Evolutionary conservation across 257 asterid genomes (phyloP).

Genomic region (Vinca minor): DNA sequence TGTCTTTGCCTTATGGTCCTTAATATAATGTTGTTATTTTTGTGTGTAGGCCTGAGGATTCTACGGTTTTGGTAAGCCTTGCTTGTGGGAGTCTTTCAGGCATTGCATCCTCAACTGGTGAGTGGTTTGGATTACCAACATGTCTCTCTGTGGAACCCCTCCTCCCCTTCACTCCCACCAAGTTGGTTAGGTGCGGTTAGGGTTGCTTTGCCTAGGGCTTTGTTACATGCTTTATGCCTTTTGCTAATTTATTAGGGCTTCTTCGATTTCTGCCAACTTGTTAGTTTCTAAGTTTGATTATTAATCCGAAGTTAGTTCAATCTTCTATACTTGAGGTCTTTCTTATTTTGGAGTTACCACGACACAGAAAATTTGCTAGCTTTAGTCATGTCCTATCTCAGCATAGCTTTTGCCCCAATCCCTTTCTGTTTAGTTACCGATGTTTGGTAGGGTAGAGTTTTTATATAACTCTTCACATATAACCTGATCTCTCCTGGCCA

Average conservation of each 20-base stretch:
- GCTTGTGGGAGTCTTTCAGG: conserved; percentile 96
- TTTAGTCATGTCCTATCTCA: neutral
- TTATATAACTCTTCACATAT: no score
- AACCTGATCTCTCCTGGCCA: neutral
- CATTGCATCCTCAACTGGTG: conserved; percentile 85
- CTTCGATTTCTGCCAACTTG: neutral
- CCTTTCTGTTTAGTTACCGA: neutral
- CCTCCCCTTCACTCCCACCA: neutral
- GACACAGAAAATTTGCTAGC: neutral
- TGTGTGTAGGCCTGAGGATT: conserved; percentile 61
- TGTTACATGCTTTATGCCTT: neutral
- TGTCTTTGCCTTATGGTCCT: neutral
- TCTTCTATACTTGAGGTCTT: neutral
- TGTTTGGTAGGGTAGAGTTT: no score
- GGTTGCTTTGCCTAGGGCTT: neutral
- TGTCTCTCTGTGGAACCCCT: neutral
- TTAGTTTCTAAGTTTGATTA: neutral
- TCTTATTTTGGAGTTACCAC: neutral
- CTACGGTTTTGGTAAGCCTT: conserved; percentile 69
- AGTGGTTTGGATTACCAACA: conserved; percentile 13
- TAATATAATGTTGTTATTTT: neutral
- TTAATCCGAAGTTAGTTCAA: neutral
- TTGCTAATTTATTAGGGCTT: neutral
- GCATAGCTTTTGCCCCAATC: neutral
- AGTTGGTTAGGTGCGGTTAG: neutral